These are phyloP conservation scores for Entomortierella lignicola DNA, from an alignment of 192 early-diverging fungal genomes.

Conservation along the genomic window DNA sequence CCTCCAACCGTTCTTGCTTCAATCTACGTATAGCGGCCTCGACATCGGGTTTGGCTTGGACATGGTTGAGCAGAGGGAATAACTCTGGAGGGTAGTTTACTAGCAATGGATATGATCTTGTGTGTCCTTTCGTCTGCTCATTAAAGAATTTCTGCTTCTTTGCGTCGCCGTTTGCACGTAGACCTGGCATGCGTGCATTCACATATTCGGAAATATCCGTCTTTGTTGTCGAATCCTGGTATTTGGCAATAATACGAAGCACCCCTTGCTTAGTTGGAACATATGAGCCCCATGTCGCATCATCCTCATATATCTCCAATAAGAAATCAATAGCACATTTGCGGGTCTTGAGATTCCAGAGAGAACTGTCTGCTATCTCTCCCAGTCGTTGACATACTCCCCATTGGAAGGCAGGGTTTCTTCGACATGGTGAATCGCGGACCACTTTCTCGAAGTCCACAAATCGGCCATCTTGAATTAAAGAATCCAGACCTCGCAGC, in stretches of 20 bases:
- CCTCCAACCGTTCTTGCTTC: background rate
- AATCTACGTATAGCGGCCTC: background rate
- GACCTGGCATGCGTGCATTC: background rate
- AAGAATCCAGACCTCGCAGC: background rate
- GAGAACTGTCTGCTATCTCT: background rate
- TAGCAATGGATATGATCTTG: background rate
- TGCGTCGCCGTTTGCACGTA: background rate
- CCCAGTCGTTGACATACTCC: background rate
- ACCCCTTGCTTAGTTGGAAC: background rate
- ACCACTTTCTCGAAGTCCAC: no score
- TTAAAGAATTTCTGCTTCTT: no score
- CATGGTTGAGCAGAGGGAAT: background rate
- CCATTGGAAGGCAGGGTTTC: conserved; percentile 2
- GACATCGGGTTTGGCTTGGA: background rate
- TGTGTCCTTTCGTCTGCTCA: background rate
- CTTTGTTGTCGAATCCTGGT: background rate
- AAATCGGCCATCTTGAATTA: conserved; percentile 1
- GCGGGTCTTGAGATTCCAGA: background rate
- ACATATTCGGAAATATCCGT: background rate
- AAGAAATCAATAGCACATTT: background rate
- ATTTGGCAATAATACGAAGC: background rate
- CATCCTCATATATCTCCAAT: background rate
- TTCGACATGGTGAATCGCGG: background rate
- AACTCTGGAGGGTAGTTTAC: background rate
- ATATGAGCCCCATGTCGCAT: background rate